Conservation (phyloP, 2,329 filamentous ascomycete species). For the Tetracladium maxilliforme region DNA sequence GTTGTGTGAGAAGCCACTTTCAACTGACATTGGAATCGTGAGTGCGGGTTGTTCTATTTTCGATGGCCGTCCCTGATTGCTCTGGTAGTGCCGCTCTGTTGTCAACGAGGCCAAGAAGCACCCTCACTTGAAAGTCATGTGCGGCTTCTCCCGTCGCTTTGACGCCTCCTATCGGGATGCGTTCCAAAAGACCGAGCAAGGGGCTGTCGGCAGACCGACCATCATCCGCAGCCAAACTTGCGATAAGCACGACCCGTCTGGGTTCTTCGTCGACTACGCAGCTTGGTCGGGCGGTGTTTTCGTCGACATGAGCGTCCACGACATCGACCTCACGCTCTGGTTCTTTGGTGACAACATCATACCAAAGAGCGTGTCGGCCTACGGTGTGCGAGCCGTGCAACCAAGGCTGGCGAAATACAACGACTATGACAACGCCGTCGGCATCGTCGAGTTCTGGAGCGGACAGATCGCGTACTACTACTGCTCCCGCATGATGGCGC, state of each 20-base stretch:
- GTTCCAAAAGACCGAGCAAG: conserved; percentile 1
- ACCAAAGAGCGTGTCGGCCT: conserved; percentile 38
- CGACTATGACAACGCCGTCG: conserved; percentile 27
- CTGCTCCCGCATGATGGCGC: conserved; percentile 22
- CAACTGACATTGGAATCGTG: conserved; percentile 28
- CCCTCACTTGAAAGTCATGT: conserved; percentile 24
- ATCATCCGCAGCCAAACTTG: conserved; percentile 2
- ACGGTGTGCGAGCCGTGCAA: conserved; percentile 41
- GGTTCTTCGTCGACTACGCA: conserved; percentile 1
- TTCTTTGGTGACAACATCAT: conserved; percentile 26
- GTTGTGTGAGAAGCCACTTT: conserved; percentile 37
- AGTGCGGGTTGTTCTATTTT: too few species aligned
- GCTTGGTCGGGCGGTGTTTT: conserved; percentile 1
- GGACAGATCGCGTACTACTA: conserved; percentile 28
- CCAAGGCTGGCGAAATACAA: conserved; percentile 19
- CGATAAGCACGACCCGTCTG: conserved; percentile 2
- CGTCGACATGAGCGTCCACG: conserved; percentile 1
- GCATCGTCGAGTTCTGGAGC: conserved; percentile 25
- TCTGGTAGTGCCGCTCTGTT: conserved; percentile 21
- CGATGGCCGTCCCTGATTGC: background rate
- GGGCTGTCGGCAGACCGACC: background rate
- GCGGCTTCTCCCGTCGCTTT: conserved; percentile 1
- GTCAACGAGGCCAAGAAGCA: conserved; percentile 20
- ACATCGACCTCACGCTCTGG: conserved; percentile 2
- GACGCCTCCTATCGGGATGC: conserved; percentile 1